These are phyloP conservation scores for Vitis amurensis DNA, from an alignment of 164 flowering plant genomes.

Conservation along the genomic window DNA sequence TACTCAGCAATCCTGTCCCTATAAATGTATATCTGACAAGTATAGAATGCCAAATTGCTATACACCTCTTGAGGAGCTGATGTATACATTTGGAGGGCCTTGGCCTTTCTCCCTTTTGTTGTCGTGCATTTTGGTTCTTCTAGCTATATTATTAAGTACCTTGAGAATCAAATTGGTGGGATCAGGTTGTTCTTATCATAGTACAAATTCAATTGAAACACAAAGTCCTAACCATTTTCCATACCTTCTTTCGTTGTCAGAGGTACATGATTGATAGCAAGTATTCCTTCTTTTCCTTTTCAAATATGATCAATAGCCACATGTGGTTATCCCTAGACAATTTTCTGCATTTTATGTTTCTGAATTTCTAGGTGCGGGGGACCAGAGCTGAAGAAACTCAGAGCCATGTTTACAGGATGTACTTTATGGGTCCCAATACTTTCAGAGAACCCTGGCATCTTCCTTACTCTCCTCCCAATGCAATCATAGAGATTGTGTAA, in stretches of 20 bases:
- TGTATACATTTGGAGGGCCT: constrained; percentile 89
- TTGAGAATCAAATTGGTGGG: constrained; percentile 67
- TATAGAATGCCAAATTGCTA: constrained; percentile 87
- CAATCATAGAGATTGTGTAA: constrained; percentile 90
- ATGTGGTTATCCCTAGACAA: not conserved
- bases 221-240: constrained; percentile 60
- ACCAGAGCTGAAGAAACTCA: constrained; percentile 82
- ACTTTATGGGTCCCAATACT: constrained; percentile 94
- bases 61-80: constrained; percentile 87
- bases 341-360: constrained; percentile 4
- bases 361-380: constrained; percentile 64
- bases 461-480: constrained; percentile 87
- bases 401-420: constrained; percentile 87
- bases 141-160: constrained; percentile 59
- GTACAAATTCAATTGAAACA: constrained; percentile 43
- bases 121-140: constrained; percentile 51
- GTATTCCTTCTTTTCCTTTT: not conserved
- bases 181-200: constrained; percentile 38
- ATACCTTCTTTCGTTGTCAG: constrained; percentile 82
- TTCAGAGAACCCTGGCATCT: constrained; percentile 99
- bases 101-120: constrained; percentile 70
- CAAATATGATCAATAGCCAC: not conserved
- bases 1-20: constrained; percentile 61
- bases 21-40: constrained; percentile 75
- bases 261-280: constrained; percentile 43